phyloP scores from a whole-genome alignment of 306 rosid species.

The Canavalia gladiata region DNA sequence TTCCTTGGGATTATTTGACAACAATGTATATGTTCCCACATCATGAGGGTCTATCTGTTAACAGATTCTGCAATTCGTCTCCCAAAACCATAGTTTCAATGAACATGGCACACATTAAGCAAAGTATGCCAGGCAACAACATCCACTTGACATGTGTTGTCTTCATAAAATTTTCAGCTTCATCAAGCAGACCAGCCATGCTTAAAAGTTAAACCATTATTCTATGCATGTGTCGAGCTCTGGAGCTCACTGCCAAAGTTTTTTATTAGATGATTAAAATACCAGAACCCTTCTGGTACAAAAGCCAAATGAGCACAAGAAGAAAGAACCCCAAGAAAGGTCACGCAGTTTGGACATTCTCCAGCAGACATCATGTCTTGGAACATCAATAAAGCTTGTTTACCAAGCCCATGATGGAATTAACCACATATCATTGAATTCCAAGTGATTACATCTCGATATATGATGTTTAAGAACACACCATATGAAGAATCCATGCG shows the following conservation, averaged over 20 bases:
- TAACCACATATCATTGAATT: conserved; percentile 74
- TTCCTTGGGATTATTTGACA: conserved; percentile 79
- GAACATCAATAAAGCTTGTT: conserved; percentile 68
- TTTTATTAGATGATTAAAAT: conserved; percentile 62
- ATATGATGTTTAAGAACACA: conserved; percentile 54
- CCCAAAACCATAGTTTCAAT: conserved; percentile 71
- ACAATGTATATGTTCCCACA: conserved; percentile 74
- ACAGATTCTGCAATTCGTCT: conserved; percentile 67
- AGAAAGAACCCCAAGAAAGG: conserved; percentile 68
- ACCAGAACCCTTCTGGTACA: conserved; percentile 66
- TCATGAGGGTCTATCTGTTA: conserved; percentile 78
- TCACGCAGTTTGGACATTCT: conserved; percentile 60
- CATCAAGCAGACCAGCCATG: conserved; percentile 69
- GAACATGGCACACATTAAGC: conserved; percentile 86
- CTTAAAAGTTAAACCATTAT: conserved; percentile 63
- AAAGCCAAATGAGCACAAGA: conserved; percentile 69
- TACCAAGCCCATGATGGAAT: conserved; percentile 76
- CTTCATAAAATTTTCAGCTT: conserved; percentile 74
- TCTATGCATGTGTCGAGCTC: conserved; percentile 79
- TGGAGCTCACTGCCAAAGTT: conserved; percentile 59
- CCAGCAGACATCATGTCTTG: conserved; percentile 60
- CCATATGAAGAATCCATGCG: conserved; percentile 65
- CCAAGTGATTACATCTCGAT: conserved; percentile 63
- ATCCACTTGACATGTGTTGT: conserved; percentile 77
- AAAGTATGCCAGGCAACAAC: conserved; percentile 88